Base-by-base conservation (phyloP, 2,329 filamentous ascomycete genomes). In the Aureobasidium melanogenum region DNA sequence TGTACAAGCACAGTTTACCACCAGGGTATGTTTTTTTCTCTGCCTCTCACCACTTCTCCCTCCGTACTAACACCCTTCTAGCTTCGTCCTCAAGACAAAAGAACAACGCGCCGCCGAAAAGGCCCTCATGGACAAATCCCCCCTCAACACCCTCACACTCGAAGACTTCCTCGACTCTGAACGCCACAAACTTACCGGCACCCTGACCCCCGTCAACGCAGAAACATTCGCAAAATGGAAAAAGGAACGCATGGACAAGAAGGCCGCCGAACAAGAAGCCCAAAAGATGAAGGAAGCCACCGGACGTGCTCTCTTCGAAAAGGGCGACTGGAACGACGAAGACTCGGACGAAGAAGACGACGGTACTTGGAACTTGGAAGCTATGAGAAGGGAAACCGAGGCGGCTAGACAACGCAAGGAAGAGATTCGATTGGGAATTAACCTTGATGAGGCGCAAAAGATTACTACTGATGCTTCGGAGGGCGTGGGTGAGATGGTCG, bases 131-230 rank as follows among this genome's bases (percentile, higher is more conserved):
- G 94, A 97, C 75, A 99, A 99, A 77, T 95, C 89, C 8, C 93
- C 95, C 6, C 81, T 97, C 62, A 91, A 92, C 73, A 97, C 94
- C 1, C 82, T 99, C 56, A 99, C 94, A 0, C 82, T 99, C 50
- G 94, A 99, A 78, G 94, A 99, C 74, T 99, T 97, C 81, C 78
- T 99, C 60, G 94, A 99, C 75, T 93, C 89, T 0, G 93, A 99
- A 79, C 85, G 94, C 68, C 91, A 97, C 79, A 97, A 97, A 76
- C 84, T 99, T 56, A 92, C 88, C 0, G 94, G 93, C 61, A 91
- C 82, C 0, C 81, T 97, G 56, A 99, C 95, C 1, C 95, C 95
- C 5, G 95, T 99, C 64, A 99, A 89, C 1, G 88, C 87, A 2
- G 94, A 99, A 72, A 82, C 85, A 0, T 99, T 99, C 71, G 91